These are phyloP conservation scores for Croton setiger DNA, from an alignment of 441 rosid species.

Conservation along the genomic window DNA sequence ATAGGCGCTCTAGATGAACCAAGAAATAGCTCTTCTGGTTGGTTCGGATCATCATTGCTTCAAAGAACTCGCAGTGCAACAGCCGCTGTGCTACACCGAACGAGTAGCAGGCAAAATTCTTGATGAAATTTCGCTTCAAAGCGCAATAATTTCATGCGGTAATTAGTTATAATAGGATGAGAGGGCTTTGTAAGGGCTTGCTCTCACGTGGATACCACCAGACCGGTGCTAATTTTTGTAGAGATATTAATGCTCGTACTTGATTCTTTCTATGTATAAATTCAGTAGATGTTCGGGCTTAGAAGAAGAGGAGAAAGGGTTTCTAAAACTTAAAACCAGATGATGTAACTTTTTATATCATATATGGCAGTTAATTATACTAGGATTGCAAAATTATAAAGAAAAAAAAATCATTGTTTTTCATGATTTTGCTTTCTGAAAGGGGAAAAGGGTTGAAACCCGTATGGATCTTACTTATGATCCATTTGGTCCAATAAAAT, in stretches of 20 bases:
- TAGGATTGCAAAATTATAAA: not conserved
- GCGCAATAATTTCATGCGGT: constrained; percentile 6
- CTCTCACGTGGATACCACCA: constrained; percentile 11
- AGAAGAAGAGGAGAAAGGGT: not conserved
- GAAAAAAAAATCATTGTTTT: not conserved
- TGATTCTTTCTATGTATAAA: constrained; percentile 12
- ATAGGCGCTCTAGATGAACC: constrained; percentile 24
- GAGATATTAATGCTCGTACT: constrained; percentile 16
- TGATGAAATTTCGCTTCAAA: constrained; percentile 15
- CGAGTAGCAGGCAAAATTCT: constrained; percentile 25
- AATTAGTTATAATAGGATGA: constrained; percentile 8
- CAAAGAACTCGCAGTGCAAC: constrained; percentile 48
- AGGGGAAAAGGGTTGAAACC: too few species aligned
- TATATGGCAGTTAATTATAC: not conserved
- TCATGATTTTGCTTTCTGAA: not conserved
- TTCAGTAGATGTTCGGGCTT: not conserved
- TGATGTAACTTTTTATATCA: not conserved
- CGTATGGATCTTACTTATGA: too few species aligned
- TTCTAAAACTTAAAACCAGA: not conserved
- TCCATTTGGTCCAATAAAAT: too few species aligned
- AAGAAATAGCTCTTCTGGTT: constrained; percentile 31
- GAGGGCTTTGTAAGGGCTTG: constrained; percentile 3
- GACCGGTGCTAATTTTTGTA: constrained; percentile 33
- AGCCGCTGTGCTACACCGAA: constrained; percentile 37
- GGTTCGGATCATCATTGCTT: constrained; percentile 36